Percentiles rank a stretch among this genome's conserved stretches.
Conservation (phyloP, 2,329 filamentous ascomycete genomes). For the Biscogniauxia marginata region DNA sequence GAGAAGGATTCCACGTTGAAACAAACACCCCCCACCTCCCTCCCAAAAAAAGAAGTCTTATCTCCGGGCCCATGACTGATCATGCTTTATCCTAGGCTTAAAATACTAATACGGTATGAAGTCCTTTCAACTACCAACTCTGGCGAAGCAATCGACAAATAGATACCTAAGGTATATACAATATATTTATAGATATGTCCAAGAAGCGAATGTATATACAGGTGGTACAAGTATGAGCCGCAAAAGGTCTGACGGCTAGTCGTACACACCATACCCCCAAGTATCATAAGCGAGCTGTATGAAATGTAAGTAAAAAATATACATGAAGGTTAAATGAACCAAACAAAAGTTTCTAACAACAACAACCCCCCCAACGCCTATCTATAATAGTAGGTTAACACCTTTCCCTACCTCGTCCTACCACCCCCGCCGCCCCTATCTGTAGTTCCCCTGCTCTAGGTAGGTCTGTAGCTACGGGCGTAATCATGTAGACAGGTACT, state of each 20-base stretch:
- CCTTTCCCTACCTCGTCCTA: neutral
- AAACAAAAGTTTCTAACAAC: neutral
- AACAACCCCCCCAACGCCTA: neutral
- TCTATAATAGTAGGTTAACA: neutral
- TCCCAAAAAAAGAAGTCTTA: too few relatives aligned
- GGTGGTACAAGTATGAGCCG: constrained; percentile 1
- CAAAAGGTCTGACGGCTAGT: neutral
- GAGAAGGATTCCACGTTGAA: too few relatives aligned
- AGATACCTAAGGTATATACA: constrained; percentile 2
- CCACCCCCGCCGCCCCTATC: too few relatives aligned
- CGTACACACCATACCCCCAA: neutral
- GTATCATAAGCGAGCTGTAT: neutral
- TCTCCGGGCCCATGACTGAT: too few relatives aligned
- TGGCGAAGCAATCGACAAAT: too few relatives aligned
- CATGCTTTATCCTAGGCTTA: too few relatives aligned
- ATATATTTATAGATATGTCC: constrained; percentile 7
- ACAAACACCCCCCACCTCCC: too few relatives aligned
- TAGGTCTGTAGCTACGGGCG: too few relatives aligned
- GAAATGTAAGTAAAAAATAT: too few relatives aligned
- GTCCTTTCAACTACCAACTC: too few relatives aligned
- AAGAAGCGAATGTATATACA: constrained; percentile 9
- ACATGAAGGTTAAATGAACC: neutral
- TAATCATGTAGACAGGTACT: constrained; percentile 25
- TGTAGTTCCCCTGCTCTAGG: too few relatives aligned
- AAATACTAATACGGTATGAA: too few relatives aligned